These are phyloP conservation scores for Kodamaea sp. DNA, from an alignment of 1,139 yeast species.

Conservation along the genomic window DNA sequence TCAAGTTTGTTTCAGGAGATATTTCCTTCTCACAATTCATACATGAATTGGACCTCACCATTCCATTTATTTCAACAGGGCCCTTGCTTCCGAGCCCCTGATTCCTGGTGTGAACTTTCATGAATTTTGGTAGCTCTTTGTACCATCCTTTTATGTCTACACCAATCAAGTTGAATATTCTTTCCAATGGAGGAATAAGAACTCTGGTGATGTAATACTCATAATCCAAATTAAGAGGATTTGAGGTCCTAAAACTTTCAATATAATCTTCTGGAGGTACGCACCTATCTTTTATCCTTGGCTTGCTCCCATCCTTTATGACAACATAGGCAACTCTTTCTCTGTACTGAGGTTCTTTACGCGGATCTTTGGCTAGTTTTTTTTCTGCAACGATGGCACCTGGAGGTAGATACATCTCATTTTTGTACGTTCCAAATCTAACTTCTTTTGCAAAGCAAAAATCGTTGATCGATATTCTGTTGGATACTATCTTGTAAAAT, in stretches of 20 bases:
- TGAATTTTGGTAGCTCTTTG: conserved; percentile 58
- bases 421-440: conserved; percentile 77
- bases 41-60: conserved; percentile 24
- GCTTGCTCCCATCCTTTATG: conserved; percentile 62
- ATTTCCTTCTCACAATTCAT: conserved; percentile 25
- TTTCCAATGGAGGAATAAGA: conserved; percentile 83
- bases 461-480: conserved; percentile 70
- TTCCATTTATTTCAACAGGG: conserved; percentile 5
- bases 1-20: neutral
- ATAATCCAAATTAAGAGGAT: conserved; percentile 59
- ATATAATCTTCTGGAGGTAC: conserved; percentile 76
- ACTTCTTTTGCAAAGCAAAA: conserved; percentile 94
- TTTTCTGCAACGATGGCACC: conserved; percentile 82
- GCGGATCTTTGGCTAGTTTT: conserved; percentile 60
- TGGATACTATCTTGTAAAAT: conserved; percentile 62
- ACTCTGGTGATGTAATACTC: conserved; percentile 85
- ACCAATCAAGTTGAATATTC: conserved; percentile 81
- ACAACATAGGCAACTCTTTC: conserved; percentile 91
- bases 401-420: conserved; percentile 74
- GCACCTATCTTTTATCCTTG: conserved; percentile 75
- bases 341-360: conserved; percentile 82
- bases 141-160: conserved; percentile 81
- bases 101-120: conserved; percentile 8
- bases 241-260: conserved; percentile 30
- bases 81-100: conserved; percentile 6